Evolutionary conservation across 768 basidiomycete genomes (phyloP).

Genomic region (Mycena latifolia): DNA sequence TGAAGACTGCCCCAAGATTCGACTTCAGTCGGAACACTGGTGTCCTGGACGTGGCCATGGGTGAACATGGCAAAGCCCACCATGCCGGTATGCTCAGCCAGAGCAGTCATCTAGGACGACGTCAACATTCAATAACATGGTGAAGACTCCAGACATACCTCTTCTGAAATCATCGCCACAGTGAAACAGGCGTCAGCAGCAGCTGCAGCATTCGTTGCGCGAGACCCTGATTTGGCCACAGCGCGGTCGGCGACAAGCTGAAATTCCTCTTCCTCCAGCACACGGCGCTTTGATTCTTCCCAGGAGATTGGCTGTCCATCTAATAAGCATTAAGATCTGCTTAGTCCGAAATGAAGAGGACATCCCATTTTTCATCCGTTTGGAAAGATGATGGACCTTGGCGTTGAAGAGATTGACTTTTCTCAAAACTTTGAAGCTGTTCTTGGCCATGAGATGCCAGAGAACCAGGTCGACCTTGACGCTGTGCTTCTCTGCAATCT

Average conservation of each 20-base stretch:
- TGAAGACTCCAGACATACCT: too few relatives aligned
- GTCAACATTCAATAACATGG: too few relatives aligned
- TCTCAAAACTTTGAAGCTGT: background rate
- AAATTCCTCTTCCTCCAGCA: too few relatives aligned
- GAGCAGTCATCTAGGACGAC: background rate
- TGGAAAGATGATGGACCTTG: background rate
- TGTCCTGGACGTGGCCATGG: slow-evolving; percentile 5
- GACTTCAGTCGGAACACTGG: background rate
- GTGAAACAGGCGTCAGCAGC: background rate
- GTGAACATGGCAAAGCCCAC: background rate
- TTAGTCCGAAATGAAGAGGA: background rate
- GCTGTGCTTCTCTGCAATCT: background rate
- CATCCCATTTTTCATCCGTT: background rate
- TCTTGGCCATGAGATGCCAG: background rate
- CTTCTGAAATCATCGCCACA: background rate
- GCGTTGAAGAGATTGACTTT: background rate
- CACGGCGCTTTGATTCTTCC: too few relatives aligned
- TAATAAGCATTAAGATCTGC: too few relatives aligned
- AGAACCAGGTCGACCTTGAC: background rate
- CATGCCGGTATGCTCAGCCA: background rate
- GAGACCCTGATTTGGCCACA: too few relatives aligned
- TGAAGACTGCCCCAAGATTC: background rate
- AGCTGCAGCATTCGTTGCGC: background rate
- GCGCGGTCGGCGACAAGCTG: too few relatives aligned
- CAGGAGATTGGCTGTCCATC: too few relatives aligned